These are phyloP conservation scores for Saturnispora silvae DNA, from an alignment of 805 yeast genomes.

Conservation along the genomic window DNA sequence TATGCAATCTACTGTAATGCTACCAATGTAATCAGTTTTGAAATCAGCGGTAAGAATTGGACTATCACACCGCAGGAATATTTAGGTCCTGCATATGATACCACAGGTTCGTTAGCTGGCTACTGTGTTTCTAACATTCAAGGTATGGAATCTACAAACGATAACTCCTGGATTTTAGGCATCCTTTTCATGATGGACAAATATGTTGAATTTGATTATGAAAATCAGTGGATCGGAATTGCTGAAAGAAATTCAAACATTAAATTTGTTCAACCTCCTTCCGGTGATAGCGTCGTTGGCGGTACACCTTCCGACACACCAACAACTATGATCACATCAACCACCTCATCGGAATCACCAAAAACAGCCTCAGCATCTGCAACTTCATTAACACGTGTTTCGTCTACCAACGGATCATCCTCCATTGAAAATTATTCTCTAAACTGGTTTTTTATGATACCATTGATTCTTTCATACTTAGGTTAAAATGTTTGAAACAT, in stretches of 20 bases:
- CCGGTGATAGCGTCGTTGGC: neutral
- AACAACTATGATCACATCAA: constrained; percentile 1
- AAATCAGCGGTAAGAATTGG: constrained; percentile 36
- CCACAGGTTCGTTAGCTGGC: constrained; percentile 29
- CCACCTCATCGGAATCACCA: too few relatives aligned
- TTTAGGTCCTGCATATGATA: constrained; percentile 37
- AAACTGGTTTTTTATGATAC: too few relatives aligned
- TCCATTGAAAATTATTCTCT: too few relatives aligned
- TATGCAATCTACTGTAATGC: constrained; percentile 51
- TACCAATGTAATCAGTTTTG: constrained; percentile 30
- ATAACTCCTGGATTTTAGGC: constrained; percentile 51
- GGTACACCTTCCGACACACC: constrained; percentile 3
- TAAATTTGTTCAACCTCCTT: constrained; percentile 12
- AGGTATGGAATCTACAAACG: constrained; percentile 34
- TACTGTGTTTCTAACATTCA: constrained; percentile 58
- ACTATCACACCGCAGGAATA: constrained; percentile 34
- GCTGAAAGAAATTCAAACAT: constrained; percentile 33
- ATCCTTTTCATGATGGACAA: constrained; percentile 47
- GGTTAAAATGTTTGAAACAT: too few relatives aligned
- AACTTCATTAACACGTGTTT: too few relatives aligned
- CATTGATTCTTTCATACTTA: too few relatives aligned
- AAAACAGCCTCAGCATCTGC: too few relatives aligned
- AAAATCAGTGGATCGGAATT: constrained; percentile 39
- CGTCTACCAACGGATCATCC: too few relatives aligned
- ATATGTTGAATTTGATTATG: constrained; percentile 49